Percentiles rank a stretch among this genome's conserved stretches.
phyloP scores from a whole-genome alignment of 345 rosid genomes.

The Brassica nigra region DNA sequence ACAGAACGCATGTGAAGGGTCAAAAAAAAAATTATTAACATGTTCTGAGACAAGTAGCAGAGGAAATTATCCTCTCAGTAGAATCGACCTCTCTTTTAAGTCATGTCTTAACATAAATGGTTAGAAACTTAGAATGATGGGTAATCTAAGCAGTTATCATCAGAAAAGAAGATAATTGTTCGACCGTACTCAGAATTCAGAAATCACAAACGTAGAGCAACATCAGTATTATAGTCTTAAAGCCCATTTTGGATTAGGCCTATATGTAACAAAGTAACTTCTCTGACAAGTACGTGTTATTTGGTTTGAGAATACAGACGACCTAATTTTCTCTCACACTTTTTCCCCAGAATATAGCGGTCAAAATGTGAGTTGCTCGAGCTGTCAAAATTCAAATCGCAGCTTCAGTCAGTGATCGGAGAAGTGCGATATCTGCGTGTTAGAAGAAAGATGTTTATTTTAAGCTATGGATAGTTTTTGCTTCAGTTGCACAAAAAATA shows the following conservation, averaged over 20 bases:
- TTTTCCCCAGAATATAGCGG: conserved; percentile 28
- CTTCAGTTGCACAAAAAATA: too few relatives aligned
- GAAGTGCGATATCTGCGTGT: conserved; percentile 74
- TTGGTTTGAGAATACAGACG: not conserved
- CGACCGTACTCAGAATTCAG: not conserved
- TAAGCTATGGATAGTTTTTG: not conserved
- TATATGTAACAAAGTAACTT: not conserved
- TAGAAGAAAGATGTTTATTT: conserved; percentile 30
- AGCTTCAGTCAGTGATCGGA: conserved; percentile 61
- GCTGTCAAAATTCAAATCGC: conserved; percentile 74
- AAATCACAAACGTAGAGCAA: not conserved
- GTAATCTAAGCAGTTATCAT: not conserved
- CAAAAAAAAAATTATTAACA: too few relatives aligned
- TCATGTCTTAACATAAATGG: too few relatives aligned
- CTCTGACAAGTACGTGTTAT: not conserved
- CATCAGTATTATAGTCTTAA: not conserved
- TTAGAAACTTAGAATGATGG: too few relatives aligned
- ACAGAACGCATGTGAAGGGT: too few relatives aligned
- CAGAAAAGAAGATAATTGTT: too few relatives aligned
- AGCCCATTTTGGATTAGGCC: conserved; percentile 25
- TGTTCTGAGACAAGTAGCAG: too few relatives aligned
- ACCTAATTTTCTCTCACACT: conserved; percentile 5
- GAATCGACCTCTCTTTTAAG: too few relatives aligned
- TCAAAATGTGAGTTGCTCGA: conserved; percentile 71
- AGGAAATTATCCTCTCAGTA: too few relatives aligned